These are phyloP conservation scores for Barnettozyma californica DNA, from an alignment of 805 yeast genomes.

Conservation along the genomic window DNA sequence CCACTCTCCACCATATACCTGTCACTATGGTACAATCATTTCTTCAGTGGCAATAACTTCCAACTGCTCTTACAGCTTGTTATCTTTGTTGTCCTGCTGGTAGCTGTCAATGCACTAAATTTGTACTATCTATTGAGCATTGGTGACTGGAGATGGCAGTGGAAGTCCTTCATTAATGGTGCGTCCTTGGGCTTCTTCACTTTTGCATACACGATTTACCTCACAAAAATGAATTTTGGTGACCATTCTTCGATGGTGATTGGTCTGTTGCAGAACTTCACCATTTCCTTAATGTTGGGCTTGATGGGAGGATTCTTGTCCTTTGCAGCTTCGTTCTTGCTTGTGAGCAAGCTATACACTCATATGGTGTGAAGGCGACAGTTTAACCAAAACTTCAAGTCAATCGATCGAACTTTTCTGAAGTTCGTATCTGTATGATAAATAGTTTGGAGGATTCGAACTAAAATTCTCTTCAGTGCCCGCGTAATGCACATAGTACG, in stretches of 20 bases:
- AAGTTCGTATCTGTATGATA: too few relatives aligned
- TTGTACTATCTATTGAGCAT: constrained; percentile 20
- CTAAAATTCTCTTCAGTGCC: too few relatives aligned
- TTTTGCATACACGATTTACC: constrained; percentile 23
- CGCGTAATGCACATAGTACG: too few relatives aligned
- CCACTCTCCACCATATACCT: constrained; percentile 25
- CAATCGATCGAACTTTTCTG: not conserved
- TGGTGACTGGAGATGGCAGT: constrained; percentile 30
- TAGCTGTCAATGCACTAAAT: constrained; percentile 19
- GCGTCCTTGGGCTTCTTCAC: constrained; percentile 23
- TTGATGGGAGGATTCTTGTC: constrained; percentile 22
- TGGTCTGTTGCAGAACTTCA: constrained; percentile 21
- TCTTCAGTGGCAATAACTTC: constrained; percentile 13
- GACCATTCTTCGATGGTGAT: constrained; percentile 22
- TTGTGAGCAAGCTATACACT: constrained; percentile 19
- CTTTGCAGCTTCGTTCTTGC: constrained; percentile 14
- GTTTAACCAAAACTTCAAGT: too few relatives aligned
- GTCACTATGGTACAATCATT: constrained; percentile 25
- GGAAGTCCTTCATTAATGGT: constrained; percentile 25
- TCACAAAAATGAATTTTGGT: constrained; percentile 26
- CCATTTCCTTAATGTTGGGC: constrained; percentile 21
- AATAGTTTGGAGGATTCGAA: too few relatives aligned
- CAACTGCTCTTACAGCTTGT: constrained; percentile 15
- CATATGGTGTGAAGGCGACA: constrained; percentile 2
- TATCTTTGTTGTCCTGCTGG: constrained; percentile 14